Evolutionary conservation across 768 basidiomycete genomes (phyloP).

Genomic region (Trametes meyenii): DNA sequence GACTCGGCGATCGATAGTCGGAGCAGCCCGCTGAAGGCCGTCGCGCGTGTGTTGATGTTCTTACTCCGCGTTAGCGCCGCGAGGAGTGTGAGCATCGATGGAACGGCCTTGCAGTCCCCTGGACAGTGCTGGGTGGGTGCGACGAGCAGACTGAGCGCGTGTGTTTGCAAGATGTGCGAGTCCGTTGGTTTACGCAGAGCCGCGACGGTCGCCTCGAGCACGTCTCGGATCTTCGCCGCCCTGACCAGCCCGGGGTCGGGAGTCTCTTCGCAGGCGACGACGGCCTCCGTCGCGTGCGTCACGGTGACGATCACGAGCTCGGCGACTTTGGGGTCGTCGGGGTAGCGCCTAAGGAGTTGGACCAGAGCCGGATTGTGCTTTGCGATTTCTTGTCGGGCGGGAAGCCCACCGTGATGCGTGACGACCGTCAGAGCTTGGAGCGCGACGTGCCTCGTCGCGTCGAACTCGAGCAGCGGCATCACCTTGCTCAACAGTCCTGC

Average conservation of each 20-base stretch:
- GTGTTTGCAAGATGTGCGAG: constrained; percentile 47
- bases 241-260: constrained; percentile 42
- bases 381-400: constrained; percentile 53
- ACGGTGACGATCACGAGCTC: constrained; percentile 54
- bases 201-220: constrained; percentile 47
- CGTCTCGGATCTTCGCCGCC: constrained; percentile 37
- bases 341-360: constrained; percentile 46
- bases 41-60: constrained; percentile 53
- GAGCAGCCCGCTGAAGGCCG: constrained; percentile 54
- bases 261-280: constrained; percentile 21
- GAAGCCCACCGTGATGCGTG: constrained; percentile 59
- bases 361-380: constrained; percentile 43
- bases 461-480: constrained; percentile 13
- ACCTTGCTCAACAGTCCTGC: constrained; percentile 5
- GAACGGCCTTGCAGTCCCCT: constrained; percentile 45
- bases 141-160: constrained; percentile 51
- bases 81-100: constrained; percentile 49
- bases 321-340: constrained; percentile 49
- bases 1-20: constrained; percentile 47
- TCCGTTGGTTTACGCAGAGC: constrained; percentile 46
- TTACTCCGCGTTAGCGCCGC: constrained; percentile 56
- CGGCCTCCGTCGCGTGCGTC: constrained; percentile 50
- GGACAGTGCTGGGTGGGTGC: constrained; percentile 48
- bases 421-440: constrained; percentile 56
- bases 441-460: constrained; percentile 36